A percentile compares a stretch with the other conserved stretches of the same genome.
These are phyloP conservation scores for Fusarium sacchari DNA, from an alignment of 2,329 filamentous ascomycete species.

Conservation along the genomic window DNA sequence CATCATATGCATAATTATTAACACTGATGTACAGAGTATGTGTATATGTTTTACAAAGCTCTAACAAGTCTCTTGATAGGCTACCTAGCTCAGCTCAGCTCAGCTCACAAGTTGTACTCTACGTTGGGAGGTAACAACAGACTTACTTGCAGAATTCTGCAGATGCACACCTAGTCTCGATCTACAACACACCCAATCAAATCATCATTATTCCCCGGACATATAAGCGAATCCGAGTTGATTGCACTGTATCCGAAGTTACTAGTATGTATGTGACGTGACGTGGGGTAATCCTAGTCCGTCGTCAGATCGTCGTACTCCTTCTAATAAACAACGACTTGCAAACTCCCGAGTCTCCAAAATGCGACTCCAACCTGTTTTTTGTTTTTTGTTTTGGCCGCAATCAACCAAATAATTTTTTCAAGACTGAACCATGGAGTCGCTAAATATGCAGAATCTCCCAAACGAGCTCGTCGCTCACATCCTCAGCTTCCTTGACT, in stretches of 20 bases:
- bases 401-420: background rate
- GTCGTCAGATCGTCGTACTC: slow-evolving; percentile 17
- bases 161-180: background rate
- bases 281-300: slow-evolving; percentile 27
- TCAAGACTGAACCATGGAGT: background rate
- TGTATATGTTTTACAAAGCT: background rate
- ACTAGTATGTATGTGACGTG: slow-evolving; percentile 15
- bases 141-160: background rate
- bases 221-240: slow-evolving; percentile 19
- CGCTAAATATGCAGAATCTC: slow-evolving; percentile 51
- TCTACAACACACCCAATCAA: background rate
- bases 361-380: background rate
- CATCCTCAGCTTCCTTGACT: slow-evolving; percentile 66
- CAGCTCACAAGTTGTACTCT: too few species aligned
- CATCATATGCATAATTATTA: background rate
- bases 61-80: background rate
- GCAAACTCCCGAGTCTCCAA: background rate
- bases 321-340: background rate
- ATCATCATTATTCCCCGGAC: background rate
- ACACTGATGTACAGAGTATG: too few species aligned
- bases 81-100: background rate
- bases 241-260: background rate
- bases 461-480: slow-evolving; percentile 70
- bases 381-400: background rate
- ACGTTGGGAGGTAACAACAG: background rate